These are phyloP conservation scores for Chloridella minuta DNA, from an alignment of 352 stramenopile species.

Conservation along the genomic window DNA sequence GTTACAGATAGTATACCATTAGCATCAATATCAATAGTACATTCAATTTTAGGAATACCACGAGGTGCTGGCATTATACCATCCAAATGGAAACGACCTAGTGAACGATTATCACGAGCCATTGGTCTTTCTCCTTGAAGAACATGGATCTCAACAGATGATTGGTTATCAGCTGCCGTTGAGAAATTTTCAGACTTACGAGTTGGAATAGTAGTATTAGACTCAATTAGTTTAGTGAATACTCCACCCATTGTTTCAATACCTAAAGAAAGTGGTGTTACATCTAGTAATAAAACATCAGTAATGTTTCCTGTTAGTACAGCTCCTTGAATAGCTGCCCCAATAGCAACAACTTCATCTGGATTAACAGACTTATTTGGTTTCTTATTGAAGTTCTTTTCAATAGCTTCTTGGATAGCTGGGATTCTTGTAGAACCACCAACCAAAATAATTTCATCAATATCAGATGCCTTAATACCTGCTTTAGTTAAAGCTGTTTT, in stretches of 20 bases:
- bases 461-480: conserved; percentile 19
- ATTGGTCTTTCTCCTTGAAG: conserved; percentile 47
- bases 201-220: conserved; percentile 52
- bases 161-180: conserved; percentile 48
- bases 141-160: conserved; percentile 46
- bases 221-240: conserved; percentile 76
- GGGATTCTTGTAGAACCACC: conserved; percentile 36
- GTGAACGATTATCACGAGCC: conserved; percentile 40
- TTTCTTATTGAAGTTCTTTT: conserved; percentile 72
- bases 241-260: conserved; percentile 80
- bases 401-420: conserved; percentile 36
- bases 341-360: background rate
- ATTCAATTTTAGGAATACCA: conserved; percentile 35
- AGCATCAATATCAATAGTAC: conserved; percentile 37
- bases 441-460: conserved; percentile 38
- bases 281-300: conserved; percentile 86
- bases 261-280: conserved; percentile 72
- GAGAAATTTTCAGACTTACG: conserved; percentile 46
- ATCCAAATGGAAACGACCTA: conserved; percentile 41
- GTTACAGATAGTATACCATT: conserved; percentile 66
- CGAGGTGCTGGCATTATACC: conserved; percentile 32
- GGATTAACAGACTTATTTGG: background rate
- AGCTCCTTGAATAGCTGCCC: conserved; percentile 1
- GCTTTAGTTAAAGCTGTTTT: conserved; percentile 18
- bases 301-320: conserved; percentile 20